Conservation (phyloP, 441 rosid genomes). For the Erodium moschatum region DNA sequence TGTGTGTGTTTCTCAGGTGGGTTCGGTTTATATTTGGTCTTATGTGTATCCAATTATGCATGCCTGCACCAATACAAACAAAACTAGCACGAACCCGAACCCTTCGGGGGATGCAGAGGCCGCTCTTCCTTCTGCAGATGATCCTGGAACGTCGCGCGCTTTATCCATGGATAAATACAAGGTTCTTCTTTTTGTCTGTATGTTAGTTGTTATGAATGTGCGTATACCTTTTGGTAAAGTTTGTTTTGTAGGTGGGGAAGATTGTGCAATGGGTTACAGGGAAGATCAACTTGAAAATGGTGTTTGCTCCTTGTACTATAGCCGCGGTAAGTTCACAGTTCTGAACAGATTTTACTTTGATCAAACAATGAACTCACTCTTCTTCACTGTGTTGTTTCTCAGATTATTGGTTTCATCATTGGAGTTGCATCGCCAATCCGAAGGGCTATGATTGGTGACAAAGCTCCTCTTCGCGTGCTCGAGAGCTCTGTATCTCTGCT, state of each 20-base stretch:
- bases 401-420: conserved; percentile 30
- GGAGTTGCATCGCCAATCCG: conserved; percentile 29
- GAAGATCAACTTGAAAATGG: conserved; percentile 23
- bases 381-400: not conserved
- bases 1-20: conserved; percentile 22
- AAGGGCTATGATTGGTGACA: conserved; percentile 23
- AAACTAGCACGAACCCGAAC: not conserved
- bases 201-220: too few relatives aligned
- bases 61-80: conserved; percentile 12
- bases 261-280: conserved; percentile 10
- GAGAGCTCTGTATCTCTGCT: conserved; percentile 21
- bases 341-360: not conserved
- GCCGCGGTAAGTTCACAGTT: conserved; percentile 25
- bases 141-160: conserved; percentile 6
- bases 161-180: conserved; percentile 2
- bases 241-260: conserved; percentile 20
- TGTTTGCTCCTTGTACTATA: conserved; percentile 31
- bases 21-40: conserved; percentile 31
- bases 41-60: conserved; percentile 28
- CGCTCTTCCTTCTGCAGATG: conserved; percentile 13
- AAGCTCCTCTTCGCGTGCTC: conserved; percentile 33
- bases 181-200: not conserved
- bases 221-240: too few relatives aligned
- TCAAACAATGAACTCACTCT: not conserved
- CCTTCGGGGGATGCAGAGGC: conserved; percentile 17